These are phyloP conservation scores for Biscogniauxia marginata DNA, from an alignment of 2,329 filamentous ascomycete species.

Conservation along the genomic window DNA sequence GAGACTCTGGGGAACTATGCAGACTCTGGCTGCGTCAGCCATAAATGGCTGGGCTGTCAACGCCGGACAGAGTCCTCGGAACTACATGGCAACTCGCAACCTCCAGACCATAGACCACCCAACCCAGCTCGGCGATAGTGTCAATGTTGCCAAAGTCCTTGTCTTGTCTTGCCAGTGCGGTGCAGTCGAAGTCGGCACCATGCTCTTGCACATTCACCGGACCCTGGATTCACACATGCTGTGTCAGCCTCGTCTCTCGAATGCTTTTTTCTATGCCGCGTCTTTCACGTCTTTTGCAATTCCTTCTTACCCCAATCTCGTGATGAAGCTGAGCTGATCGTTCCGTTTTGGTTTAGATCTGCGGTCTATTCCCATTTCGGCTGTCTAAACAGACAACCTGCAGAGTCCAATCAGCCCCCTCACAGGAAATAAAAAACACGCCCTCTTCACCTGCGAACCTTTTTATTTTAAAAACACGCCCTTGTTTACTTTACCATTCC, in stretches of 20 bases:
- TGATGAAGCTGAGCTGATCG: constrained; percentile 18
- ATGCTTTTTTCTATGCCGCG: background rate
- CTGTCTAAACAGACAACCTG: constrained; percentile 11
- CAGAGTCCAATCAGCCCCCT: constrained; percentile 6
- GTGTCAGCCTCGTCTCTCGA: background rate
- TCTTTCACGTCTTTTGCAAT: constrained; percentile 1
- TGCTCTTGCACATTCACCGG: background rate
- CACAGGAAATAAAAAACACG: background rate
- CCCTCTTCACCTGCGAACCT: background rate
- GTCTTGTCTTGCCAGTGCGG: background rate
- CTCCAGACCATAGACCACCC: background rate
- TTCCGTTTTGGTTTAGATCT: constrained; percentile 22
- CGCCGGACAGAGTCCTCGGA: constrained; percentile 2
- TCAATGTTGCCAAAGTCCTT: background rate
- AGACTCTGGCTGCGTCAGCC: constrained; percentile 14
- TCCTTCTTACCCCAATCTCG: background rate
- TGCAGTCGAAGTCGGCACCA: background rate
- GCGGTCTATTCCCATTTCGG: constrained; percentile 18
- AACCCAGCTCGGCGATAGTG: background rate
- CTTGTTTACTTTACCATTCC: background rate
- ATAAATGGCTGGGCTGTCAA: constrained; percentile 3
- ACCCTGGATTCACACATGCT: background rate
- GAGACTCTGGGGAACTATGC: constrained; percentile 8
- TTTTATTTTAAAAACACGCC: background rate
- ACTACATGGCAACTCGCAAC: constrained; percentile 4